phyloP scores from a whole-genome alignment of 2,329 filamentous ascomycete species.

The Aspergillus carbonarius region DNA sequence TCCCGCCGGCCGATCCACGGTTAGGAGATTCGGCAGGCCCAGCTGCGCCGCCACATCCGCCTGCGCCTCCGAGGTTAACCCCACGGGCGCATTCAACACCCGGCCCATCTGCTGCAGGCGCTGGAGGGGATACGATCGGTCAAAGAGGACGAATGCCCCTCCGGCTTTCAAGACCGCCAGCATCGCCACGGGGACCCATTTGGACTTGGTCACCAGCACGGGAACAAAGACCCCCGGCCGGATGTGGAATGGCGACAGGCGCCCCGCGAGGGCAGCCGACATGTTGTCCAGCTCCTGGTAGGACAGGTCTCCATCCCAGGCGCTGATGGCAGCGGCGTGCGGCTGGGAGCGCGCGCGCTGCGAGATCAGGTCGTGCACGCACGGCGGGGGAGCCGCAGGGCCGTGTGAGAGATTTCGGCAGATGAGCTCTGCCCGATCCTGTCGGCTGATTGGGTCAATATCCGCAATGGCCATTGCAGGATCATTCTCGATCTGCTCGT shows the following conservation, averaged over 20 bases:
- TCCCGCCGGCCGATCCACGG: background rate
- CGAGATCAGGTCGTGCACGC: constrained; percentile 3
- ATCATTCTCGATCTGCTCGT: constrained; percentile 11
- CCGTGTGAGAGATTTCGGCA: background rate
- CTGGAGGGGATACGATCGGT: constrained; percentile 5
- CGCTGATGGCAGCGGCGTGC: constrained; percentile 3
- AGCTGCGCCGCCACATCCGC: background rate
- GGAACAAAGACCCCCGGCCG: constrained; percentile 4
- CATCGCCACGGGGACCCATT: constrained; percentile 24
- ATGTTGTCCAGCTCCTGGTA: constrained; percentile 4
- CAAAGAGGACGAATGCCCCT: constrained; percentile 27
- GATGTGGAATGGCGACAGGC: background rate
- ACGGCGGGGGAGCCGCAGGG: background rate
- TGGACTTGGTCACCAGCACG: constrained; percentile 6
- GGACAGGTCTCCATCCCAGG: constrained; percentile 13
- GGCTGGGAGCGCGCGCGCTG: background rate
- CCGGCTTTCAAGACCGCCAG: constrained; percentile 32
- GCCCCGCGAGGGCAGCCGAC: background rate
- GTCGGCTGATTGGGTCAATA: background rate
- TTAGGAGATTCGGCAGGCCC: constrained; percentile 30
- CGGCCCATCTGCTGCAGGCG: constrained; percentile 1
- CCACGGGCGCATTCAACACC: background rate
- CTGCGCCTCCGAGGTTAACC: background rate
- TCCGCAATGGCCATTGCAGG: background rate
- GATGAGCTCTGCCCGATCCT: constrained; percentile 1